Evolutionary conservation across 2,329 filamentous ascomycete genomes (phyloP).

Genomic region (Cercospora nicotianae): DNA sequence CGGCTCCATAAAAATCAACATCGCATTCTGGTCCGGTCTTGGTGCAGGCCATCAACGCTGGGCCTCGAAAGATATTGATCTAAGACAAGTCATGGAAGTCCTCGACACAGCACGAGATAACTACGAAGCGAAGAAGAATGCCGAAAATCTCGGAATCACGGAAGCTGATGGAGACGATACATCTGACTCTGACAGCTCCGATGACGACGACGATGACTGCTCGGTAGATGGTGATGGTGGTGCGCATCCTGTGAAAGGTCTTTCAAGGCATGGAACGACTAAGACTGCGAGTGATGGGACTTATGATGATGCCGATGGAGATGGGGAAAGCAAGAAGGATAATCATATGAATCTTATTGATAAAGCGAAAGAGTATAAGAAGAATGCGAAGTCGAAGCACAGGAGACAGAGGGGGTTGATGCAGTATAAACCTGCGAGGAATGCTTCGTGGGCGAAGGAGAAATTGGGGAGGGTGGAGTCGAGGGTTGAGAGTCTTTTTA

Average conservation of each 20-base stretch:
- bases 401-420: constrained; percentile 68
- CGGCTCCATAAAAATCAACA: constrained; percentile 58
- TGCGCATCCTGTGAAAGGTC: not conserved
- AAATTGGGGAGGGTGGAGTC: constrained; percentile 55
- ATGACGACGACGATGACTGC: constrained; percentile 22
- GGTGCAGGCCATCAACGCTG: constrained; percentile 59
- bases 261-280: not conserved
- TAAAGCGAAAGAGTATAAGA: constrained; percentile 61
- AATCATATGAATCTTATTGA: constrained; percentile 43
- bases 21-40: constrained; percentile 64
- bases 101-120: constrained; percentile 62
- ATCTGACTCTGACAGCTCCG: constrained; percentile 17
- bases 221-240: not conserved
- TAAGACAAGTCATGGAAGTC: constrained; percentile 64
- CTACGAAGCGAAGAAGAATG: constrained; percentile 42
- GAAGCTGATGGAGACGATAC: constrained; percentile 21
- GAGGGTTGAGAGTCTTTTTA: constrained; percentile 51
- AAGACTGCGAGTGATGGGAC: not conserved
- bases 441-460: constrained; percentile 59
- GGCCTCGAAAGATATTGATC: constrained; percentile 55
- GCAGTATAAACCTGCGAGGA: constrained; percentile 63
- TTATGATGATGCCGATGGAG: constrained; percentile 7
- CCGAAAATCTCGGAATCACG: constrained; percentile 27
- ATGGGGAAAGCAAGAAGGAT: constrained; percentile 21
- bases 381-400: constrained; percentile 61